Evolutionary conservation across 192 early-diverging fungal species (phyloP).

Genomic region (Backusella westeae): DNA sequence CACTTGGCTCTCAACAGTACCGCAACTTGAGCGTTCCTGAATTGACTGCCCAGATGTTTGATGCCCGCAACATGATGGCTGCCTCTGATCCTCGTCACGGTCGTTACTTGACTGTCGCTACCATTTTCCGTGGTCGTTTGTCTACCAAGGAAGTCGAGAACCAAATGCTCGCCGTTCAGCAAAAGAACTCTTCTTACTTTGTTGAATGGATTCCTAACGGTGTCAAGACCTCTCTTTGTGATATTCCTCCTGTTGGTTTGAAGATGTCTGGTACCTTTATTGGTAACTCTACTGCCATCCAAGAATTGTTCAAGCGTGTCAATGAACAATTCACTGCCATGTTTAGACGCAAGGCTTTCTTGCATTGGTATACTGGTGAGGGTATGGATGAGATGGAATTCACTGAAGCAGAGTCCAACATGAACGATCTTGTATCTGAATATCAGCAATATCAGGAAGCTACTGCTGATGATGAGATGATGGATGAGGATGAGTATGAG

Average conservation of each 20-base stretch:
- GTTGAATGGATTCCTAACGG: constrained; percentile 98
- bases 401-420: constrained; percentile 65
- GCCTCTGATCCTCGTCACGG: constrained; percentile 96
- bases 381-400: constrained; percentile 98
- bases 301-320: constrained; percentile 91
- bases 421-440: constrained; percentile 41
- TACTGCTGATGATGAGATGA: constrained; percentile 24
- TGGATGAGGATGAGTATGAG: constrained; percentile 15
- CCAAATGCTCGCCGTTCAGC: constrained; percentile 66
- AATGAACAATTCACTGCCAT: constrained; percentile 89
- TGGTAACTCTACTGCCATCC: constrained; percentile 90
- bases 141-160: constrained; percentile 82
- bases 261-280: constrained; percentile 94
- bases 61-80: constrained; percentile 99
- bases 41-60: constrained; percentile 86
- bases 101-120: constrained; percentile 88
- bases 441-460: constrained; percentile 40
- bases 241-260: constrained; percentile 85
- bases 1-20: constrained; percentile 70
- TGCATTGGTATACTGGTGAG: constrained; percentile 96
- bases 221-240: constrained; percentile 88
- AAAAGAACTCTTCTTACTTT: constrained; percentile 76
- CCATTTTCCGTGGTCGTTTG: constrained; percentile 79
- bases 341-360: constrained; percentile 91
- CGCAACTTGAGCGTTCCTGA: constrained; percentile 76